Evolutionary conservation across 2,329 filamentous ascomycete species (phyloP), one percentile per base, ranked within the genome.

Genomic region (Pyrenophora teres): DNA sequence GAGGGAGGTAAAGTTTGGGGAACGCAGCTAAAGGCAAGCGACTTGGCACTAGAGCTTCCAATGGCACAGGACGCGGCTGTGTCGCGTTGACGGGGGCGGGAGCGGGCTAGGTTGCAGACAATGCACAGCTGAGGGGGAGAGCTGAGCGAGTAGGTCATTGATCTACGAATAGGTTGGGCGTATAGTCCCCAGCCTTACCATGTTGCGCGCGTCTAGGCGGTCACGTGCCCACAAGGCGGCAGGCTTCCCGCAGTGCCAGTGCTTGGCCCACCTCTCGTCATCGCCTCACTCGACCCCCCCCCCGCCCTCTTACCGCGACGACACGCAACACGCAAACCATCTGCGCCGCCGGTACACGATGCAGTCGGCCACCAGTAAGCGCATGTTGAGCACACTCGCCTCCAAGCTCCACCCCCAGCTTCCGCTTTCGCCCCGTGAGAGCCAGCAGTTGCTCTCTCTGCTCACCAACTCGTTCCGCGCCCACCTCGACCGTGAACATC

Each of bases 391-490:
- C 50, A 54, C 78, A 18, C 77, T 84, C 67, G 73, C 77, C 9
- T 76, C 78, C 21, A 84, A 81, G 65, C 77, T 87, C 35, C 78
- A 81, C 56, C 76, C 76, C 0, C 77, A 77, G 55, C 62, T 81
- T 3, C 80, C 84, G 19, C 75, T 86, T 13, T 83, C 78, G 21
- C 76, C 79, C 4, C 78, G 78, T 50, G 83, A 88, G 63, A 84
- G 81, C 13, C 76, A 83, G 55, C 80, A 83, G 60, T 76, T 88
- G 6, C 78, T 88, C 35, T 79, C 76, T 46, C 76, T 84, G 16
- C 78, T 88, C 57, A 87, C 83, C 18, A 79, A 78, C 35, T 87
- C 84, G 10, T 88, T 88, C 68, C 79, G 83, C 59, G 76, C 79
- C 42, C 83, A 87, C 52, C 79, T 88, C 36, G 84, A 88, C 62